Conservation (phyloP, 2,329 filamentous ascomycete genomes). For the Xylariaceae sp. region DNA sequence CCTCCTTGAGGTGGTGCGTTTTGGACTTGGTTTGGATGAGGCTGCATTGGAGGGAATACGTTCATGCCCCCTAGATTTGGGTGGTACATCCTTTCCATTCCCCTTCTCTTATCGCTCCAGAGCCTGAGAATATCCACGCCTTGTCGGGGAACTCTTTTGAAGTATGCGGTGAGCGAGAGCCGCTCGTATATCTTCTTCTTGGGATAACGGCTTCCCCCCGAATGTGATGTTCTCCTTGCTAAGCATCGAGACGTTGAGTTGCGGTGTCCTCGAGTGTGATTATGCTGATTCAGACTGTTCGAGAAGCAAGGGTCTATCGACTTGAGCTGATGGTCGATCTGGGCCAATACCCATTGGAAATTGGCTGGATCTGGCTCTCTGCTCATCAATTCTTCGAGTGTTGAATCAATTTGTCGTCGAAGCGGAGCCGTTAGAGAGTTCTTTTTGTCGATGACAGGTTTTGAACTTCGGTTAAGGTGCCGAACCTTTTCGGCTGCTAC, state of each 20-base stretch:
- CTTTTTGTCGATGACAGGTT: constrained; percentile 47
- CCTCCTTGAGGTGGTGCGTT: too few species aligned
- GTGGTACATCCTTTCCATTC: background rate
- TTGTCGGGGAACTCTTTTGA: constrained; percentile 47
- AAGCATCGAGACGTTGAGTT: background rate
- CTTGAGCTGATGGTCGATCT: constrained; percentile 50
- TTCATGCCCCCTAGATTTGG: background rate
- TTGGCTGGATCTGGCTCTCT: constrained; percentile 44
- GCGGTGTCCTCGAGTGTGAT: constrained; percentile 14
- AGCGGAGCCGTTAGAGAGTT: constrained; percentile 43
- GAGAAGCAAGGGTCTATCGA: constrained; percentile 32
- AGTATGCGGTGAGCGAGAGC: constrained; percentile 53
- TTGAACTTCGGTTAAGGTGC: constrained; percentile 44
- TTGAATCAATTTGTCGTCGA: constrained; percentile 50
- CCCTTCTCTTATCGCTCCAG: constrained; percentile 27
- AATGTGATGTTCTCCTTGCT: constrained; percentile 10
- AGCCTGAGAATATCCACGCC: constrained; percentile 38
- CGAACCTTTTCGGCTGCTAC: constrained; percentile 47
- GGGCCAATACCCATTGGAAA: constrained; percentile 50
- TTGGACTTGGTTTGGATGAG: constrained; percentile 1
- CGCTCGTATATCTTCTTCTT: constrained; percentile 46
- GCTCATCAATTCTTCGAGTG: constrained; percentile 43
- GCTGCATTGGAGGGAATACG: constrained; percentile 3
- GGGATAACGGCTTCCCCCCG: constrained; percentile 16
- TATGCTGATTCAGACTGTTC: background rate